Evolutionary conservation across 208 protist species (phyloP).

Genomic region (Trypanosomatidae sp.): DNA sequence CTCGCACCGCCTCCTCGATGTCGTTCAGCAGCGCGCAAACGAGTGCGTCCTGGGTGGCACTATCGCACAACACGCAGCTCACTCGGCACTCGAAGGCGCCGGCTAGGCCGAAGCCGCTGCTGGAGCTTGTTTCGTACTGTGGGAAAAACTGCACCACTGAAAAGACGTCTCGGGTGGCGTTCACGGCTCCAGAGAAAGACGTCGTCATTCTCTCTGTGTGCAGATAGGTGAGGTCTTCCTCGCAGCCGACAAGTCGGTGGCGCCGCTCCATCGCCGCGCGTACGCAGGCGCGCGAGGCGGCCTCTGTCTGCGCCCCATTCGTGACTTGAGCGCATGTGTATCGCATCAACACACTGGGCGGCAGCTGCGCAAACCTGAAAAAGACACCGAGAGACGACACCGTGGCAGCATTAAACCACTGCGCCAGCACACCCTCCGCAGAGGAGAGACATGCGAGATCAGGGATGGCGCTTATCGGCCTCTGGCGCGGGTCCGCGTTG

Average conservation of each 20-base stretch:
- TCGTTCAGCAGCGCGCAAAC: constrained; percentile 22
- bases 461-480: constrained; percentile 13
- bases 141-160: constrained; percentile 76
- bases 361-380: constrained; percentile 39
- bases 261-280: constrained; percentile 36
- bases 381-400: constrained; percentile 65
- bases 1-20: constrained; percentile 20
- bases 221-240: constrained; percentile 54
- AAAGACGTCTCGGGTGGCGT: neutral
- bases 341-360: constrained; percentile 12
- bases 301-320: constrained; percentile 27
- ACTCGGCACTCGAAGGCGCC: constrained; percentile 76
- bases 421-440: constrained; percentile 42
- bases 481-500: constrained; percentile 10
- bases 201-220: constrained; percentile 9
- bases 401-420: constrained; percentile 63
- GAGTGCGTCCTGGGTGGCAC: constrained; percentile 19
- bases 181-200: neutral
- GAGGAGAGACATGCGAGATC: constrained; percentile 46
- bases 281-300: constrained; percentile 33
- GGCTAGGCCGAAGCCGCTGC: constrained; percentile 36
- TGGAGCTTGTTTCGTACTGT: constrained; percentile 24
- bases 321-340: constrained; percentile 13
- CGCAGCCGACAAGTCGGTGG: constrained; percentile 37
- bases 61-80: constrained; percentile 57